Base-by-base conservation (phyloP, 768 basidiomycete genomes). In the Podaxis mareebaensis region DNA sequence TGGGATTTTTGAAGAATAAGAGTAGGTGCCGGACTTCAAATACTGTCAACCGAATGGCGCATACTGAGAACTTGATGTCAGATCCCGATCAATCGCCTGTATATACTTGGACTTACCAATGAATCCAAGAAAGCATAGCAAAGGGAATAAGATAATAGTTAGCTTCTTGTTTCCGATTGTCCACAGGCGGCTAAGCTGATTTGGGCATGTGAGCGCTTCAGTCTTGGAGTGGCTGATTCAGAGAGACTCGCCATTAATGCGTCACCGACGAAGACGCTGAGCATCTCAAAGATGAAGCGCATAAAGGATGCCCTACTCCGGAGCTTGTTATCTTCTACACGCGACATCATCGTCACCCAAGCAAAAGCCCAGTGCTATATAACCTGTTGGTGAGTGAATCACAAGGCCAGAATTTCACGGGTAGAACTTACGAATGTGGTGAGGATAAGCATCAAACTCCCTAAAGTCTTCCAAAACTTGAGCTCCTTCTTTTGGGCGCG, bases 151-250 rank as follows among this genome's bases (percentile, higher is more conserved):
- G 20, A 52, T 8, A 24, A 49, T n/a, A 4, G n/a, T 2, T 2
- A 42, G 22, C 13, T 30, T 52, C 15, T 51, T 52, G 6, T 39
- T 39, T 39, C 58, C 58, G n/a, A 60, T 51, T 20, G 48, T 51
- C 58, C 58, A 60, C 36, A 52, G 20, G 20, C 49, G 49, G 26
- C 51, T 51, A 24, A 60, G 58, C 48, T 52, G 26, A 13, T 44
- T 17, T 55, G 1, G 38, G 33, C 10, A 51, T 24, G 24, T 22
- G 15, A 30, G 52, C 4, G 28, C 28, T 13, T 11, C 6, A 53
- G 3, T 13, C 17, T 10, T 13, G 4, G 28, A 28, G 15, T 30
- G 52, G 28, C 11, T 24, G 11, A n/a, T 44, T 44, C 42, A 13
- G 54, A 40, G 22, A 40, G 15, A 52, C 48, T 26, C 22, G 52